Evolutionary conservation across 1,139 yeast species (phyloP).

Genomic region (Candida mesenterica): DNA sequence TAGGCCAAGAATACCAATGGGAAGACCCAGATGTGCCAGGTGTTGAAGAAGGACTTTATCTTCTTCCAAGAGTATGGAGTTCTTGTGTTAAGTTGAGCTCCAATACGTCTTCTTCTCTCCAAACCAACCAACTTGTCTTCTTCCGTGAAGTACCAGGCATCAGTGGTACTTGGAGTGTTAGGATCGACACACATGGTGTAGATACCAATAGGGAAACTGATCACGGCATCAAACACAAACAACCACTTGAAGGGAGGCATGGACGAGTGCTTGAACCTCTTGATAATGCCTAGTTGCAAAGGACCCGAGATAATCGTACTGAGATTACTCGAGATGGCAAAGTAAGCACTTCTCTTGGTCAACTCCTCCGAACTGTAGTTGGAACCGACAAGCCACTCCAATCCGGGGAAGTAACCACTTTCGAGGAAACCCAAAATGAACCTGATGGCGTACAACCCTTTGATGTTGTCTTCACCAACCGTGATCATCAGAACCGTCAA

Average conservation of each 20-base stretch:
- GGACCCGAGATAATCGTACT: conserved; percentile 45
- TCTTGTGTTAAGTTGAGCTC: conserved; percentile 47
- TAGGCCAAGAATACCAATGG: conserved; percentile 50
- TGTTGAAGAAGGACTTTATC: conserved; percentile 40
- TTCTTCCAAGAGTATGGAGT: conserved; percentile 40
- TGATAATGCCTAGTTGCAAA: conserved; percentile 33
- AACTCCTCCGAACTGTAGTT: conserved; percentile 31
- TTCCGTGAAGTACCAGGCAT: conserved; percentile 35
- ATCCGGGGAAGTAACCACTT: conserved; percentile 59
- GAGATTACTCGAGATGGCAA: conserved; percentile 44
- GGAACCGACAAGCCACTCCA: conserved; percentile 24
- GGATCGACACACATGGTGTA: conserved; percentile 39
- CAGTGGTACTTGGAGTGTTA: conserved; percentile 39
- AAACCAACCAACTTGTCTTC: conserved; percentile 36
- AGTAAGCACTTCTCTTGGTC: conserved; percentile 49
- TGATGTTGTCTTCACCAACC: conserved; percentile 31
- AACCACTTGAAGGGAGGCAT: conserved; percentile 38
- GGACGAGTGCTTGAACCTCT: conserved; percentile 25
- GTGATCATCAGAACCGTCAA: conserved; percentile 53
- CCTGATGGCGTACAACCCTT: conserved; percentile 53
- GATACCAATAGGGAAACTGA: conserved; percentile 35
- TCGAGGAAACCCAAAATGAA: conserved; percentile 60
- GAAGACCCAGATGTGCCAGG: conserved; percentile 51
- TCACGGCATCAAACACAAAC: conserved; percentile 39
- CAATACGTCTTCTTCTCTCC: conserved; percentile 43